Conservation (phyloP, 2,329 filamentous ascomycete genomes). For the Trichoderma sp. region DNA sequence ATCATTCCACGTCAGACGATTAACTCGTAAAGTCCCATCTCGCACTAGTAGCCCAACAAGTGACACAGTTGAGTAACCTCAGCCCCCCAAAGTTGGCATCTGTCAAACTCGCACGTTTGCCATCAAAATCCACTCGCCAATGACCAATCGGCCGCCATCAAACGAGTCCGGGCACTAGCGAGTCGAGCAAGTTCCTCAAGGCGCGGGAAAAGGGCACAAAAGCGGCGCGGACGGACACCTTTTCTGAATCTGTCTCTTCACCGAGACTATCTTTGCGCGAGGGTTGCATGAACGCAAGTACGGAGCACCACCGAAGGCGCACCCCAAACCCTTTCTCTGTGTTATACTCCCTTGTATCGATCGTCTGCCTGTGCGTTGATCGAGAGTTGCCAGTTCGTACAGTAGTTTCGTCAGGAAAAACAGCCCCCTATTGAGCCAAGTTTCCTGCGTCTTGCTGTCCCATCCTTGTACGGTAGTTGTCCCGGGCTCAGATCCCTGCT, state of each 20-base stretch:
- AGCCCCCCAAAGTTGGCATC: not conserved
- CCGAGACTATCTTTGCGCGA: constrained; percentile 16
- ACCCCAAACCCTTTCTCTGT: too few relatives aligned
- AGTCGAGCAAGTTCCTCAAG: not conserved
- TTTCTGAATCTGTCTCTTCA: constrained; percentile 22
- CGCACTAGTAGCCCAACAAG: not conserved
- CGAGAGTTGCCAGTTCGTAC: too few relatives aligned
- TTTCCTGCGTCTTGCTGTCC: not conserved
- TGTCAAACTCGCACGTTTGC: not conserved
- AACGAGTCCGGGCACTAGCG: constrained; percentile 12
- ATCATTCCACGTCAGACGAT: too few relatives aligned
- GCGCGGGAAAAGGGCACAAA: not conserved
- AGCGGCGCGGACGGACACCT: constrained; percentile 2
- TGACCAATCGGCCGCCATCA: constrained; percentile 8
- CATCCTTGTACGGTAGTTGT: not conserved
- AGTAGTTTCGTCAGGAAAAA: too few relatives aligned
- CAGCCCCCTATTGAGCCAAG: not conserved
- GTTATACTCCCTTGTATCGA: not conserved
- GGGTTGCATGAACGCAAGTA: not conserved
- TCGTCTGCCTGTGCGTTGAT: too few relatives aligned
- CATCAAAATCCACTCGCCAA: not conserved
- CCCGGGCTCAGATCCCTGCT: not conserved
- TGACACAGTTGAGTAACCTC: not conserved
- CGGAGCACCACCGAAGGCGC: not conserved
- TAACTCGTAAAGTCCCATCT: too few relatives aligned